Conservation (phyloP, 306 rosid genomes). For the Lotus japonicus region DNA sequence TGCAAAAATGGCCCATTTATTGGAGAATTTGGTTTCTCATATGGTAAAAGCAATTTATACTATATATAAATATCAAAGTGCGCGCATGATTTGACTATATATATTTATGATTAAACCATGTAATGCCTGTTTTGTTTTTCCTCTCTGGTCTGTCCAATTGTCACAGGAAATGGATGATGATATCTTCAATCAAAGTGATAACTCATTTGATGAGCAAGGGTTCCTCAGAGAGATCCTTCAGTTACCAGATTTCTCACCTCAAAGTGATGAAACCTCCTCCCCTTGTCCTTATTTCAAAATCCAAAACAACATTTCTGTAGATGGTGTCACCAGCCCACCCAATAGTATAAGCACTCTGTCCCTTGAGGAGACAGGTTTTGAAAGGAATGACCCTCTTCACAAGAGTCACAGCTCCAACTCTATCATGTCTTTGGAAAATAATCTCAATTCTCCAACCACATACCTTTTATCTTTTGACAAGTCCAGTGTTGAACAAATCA, state of each 20-base stretch:
- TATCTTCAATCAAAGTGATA: background rate
- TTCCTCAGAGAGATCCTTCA: constrained; percentile 21
- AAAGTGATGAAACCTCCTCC: background rate
- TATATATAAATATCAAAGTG: background rate
- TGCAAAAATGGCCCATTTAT: constrained; percentile 16
- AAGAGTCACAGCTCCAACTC: too few relatives aligned
- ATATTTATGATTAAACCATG: too few relatives aligned
- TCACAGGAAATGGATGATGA: constrained; percentile 29
- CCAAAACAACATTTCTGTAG: background rate
- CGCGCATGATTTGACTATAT: background rate
- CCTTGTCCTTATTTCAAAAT: background rate
- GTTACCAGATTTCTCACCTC: background rate
- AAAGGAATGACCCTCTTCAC: too few relatives aligned
- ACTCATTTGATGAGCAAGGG: constrained; percentile 15
- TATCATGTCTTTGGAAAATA: too few relatives aligned
- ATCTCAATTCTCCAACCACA: background rate
- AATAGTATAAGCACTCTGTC: constrained; percentile 6
- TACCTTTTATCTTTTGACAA: constrained; percentile 19
- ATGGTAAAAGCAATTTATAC: constrained; percentile 1
- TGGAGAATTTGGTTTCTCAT: constrained; percentile 17
- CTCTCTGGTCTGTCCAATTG: background rate
- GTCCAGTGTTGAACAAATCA: background rate
- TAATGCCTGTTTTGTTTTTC: too few relatives aligned
- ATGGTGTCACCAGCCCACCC: constrained; percentile 7
- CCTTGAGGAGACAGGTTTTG: background rate